Evolutionary conservation across 139 green algal species (phyloP).

Genomic region (Astrephomene gubernaculifera): DNA sequence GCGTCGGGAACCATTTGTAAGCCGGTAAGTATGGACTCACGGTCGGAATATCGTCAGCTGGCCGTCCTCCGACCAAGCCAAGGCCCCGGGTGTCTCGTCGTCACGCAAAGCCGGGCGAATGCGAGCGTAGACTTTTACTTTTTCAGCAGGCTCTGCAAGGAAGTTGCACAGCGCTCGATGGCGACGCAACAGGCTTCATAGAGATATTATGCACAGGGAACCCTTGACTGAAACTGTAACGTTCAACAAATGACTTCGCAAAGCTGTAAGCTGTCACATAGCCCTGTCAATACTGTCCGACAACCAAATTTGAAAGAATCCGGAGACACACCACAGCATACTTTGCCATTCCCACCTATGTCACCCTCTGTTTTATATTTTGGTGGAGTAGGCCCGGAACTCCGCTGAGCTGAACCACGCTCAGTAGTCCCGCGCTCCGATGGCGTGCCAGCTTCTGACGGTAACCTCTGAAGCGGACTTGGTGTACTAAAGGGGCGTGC

Average conservation of each 20-base stretch:
- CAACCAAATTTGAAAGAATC: neutral
- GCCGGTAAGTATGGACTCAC: neutral
- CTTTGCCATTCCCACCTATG: neutral
- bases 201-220: neutral
- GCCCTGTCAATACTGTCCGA: neutral
- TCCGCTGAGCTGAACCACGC: neutral
- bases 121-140: slow-evolving; percentile 37
- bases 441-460: neutral
- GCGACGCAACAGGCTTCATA: neutral
- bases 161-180: neutral
- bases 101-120: slow-evolving; percentile 19
- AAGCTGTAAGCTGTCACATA: neutral
- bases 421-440: neutral
- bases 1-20: too few species aligned
- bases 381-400: neutral
- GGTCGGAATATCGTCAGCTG: slow-evolving; percentile 29
- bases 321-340: neutral
- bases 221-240: neutral
- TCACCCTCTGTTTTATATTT: neutral
- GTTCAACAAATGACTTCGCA: neutral
- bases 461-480: neutral
- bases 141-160: neutral
- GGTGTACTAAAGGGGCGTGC: neutral
- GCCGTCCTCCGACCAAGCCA: slow-evolving; percentile 31
- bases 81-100: slow-evolving; percentile 33